Base-by-base conservation (phyloP, 2,329 filamentous ascomycete species). In the Fusarium temperatum region DNA sequence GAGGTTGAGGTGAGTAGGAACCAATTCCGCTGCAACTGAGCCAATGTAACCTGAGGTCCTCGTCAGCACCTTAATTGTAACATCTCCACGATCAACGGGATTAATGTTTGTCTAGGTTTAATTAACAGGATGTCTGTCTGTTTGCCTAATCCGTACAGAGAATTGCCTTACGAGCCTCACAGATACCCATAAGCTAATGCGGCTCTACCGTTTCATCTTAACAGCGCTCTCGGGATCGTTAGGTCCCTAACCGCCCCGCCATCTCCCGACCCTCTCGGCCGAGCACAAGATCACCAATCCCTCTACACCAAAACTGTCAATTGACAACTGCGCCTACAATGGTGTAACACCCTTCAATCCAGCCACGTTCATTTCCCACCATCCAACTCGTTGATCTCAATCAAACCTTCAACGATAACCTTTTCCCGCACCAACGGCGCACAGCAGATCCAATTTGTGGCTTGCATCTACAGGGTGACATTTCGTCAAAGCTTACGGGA, bases 81-180 rank as follows among this genome's bases (percentile, higher is more conserved):
- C 35, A 4, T 5, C 35, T 36, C 35, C 17, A 1, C 10, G n/a
- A 18, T 26, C 10, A 44, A 26, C 15, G 4, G 4, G 42, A 44
- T 12, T 24, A 24, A 24, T 24, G 24, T 8, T 3, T 26, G 0
- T 5, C 13, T 7, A 13, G 12, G 4, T 4, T 26, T 5, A 3
- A 18, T 7, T 3, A 8, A 17, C 4, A 8, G 4, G 0, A 24
- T 7, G 4, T 14, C 15, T 4, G 5, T 18, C 17, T 5, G 2
- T 24, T 14, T 35, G 8, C 5, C 9, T 50, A 11, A 9, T 30
- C 28, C 28, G 28, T 30, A 9, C 8, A 50, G 5, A 32, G 0
- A n/a, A 17, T 50, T 3, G 10, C 10, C 28, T 18, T 48, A 30
- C 26, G 20, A 48, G 45, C 26, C 10, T 28, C 26, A 30, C 45